phyloP scores from a whole-genome alignment of 116 monocot genomes.

The Thalassia testudinum region DNA sequence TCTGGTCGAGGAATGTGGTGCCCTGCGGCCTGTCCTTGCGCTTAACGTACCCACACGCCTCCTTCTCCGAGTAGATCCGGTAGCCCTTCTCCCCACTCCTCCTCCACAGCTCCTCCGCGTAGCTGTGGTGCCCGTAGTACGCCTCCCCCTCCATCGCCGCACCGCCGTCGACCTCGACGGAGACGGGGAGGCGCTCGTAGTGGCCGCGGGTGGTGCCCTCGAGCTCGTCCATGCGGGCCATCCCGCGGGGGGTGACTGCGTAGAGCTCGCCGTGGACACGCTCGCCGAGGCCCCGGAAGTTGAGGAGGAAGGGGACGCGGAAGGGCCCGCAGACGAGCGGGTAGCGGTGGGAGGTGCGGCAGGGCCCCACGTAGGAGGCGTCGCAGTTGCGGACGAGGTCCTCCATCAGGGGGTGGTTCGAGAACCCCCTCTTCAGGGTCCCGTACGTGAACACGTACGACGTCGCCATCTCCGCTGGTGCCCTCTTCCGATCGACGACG shows the following conservation, averaged over 20 bases:
- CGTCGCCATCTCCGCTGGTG: neutral
- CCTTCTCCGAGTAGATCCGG: constrained; percentile 31
- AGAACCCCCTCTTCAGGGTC: neutral
- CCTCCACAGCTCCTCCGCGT: constrained; percentile 57
- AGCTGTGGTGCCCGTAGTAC: constrained; percentile 64
- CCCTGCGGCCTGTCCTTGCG: constrained; percentile 47
- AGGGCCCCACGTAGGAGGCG: neutral
- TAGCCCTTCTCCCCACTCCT: constrained; percentile 42
- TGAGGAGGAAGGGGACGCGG: neutral
- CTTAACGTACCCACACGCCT: constrained; percentile 57
- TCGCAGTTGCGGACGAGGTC: neutral
- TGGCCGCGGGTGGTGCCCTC: constrained; percentile 54
- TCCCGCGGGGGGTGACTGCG: constrained; percentile 30
- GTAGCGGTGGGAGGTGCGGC: neutral
- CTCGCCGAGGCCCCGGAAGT: neutral
- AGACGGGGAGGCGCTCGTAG: constrained; percentile 55
- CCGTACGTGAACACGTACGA: neutral
- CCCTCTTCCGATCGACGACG: too few relatives aligned
- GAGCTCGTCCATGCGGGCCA: constrained; percentile 52
- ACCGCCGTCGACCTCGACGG: neutral
- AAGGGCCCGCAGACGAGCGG: neutral
- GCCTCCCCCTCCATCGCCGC: constrained; percentile 19
- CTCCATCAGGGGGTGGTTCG: neutral
- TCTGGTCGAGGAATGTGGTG: constrained; percentile 57
- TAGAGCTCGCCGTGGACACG: constrained; percentile 7